These are phyloP conservation scores for Fusarium metavorans DNA, from an alignment of 2,329 filamentous ascomycete genomes.

Conservation along the genomic window DNA sequence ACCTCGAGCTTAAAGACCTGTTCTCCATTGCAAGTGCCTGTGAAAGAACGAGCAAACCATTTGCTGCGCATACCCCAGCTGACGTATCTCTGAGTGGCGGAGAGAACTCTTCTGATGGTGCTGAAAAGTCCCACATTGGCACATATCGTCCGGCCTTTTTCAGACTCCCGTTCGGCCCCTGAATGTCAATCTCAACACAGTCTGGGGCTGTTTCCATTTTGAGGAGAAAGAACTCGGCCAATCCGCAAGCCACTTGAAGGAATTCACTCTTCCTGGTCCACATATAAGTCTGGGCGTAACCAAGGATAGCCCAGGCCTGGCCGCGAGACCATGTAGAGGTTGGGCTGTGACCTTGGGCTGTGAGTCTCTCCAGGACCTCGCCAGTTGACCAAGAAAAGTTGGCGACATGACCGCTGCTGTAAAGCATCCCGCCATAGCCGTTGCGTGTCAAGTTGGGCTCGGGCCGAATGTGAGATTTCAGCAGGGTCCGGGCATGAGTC, in stretches of 20 bases:
- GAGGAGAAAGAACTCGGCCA: constrained; percentile 60
- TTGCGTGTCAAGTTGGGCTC: constrained; percentile 33
- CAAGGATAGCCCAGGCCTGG: constrained; percentile 62
- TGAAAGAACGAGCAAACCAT: neutral
- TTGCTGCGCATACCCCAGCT: neutral
- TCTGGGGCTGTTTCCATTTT: constrained; percentile 48
- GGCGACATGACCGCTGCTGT: constrained; percentile 53
- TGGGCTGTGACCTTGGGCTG: constrained; percentile 52
- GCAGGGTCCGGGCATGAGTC: constrained; percentile 53
- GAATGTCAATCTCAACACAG: constrained; percentile 19
- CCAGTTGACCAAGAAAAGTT: constrained; percentile 61
- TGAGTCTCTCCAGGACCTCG: neutral
- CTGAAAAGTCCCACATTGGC: neutral
- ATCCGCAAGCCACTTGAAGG: constrained; percentile 55
- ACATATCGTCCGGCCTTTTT: neutral
- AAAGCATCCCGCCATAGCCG: constrained; percentile 19
- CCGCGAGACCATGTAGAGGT: constrained; percentile 62
- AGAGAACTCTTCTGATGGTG: constrained; percentile 35
- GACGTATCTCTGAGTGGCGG: constrained; percentile 39
- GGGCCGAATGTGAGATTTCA: constrained; percentile 52
- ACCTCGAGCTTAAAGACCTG: neutral
- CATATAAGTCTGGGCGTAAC: constrained; percentile 60
- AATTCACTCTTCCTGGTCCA: constrained; percentile 59
- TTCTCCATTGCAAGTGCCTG: neutral
- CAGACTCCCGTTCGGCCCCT: constrained; percentile 23